A percentile compares a stretch with the other conserved stretches of the same genome.
Evolutionary conservation across 2,329 filamentous ascomycete genomes (phyloP).

Genomic region (Fusarium nygamai): DNA sequence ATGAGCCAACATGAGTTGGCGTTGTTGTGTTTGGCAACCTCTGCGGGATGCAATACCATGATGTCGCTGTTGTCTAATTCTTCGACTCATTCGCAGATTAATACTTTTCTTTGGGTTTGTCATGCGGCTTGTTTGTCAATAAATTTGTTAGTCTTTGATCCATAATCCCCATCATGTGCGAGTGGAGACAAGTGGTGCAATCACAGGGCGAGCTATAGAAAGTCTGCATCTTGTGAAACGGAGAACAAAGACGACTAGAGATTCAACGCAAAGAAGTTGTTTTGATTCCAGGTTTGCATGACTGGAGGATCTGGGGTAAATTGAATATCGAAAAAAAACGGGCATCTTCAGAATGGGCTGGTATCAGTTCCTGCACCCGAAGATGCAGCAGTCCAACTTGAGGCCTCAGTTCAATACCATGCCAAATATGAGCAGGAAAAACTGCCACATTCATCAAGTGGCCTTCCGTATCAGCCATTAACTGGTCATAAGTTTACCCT

Average conservation of each 20-base stretch:
- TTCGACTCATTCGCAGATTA: neutral
- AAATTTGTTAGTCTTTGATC: neutral
- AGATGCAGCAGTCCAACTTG: neutral
- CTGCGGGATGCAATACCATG: constrained; percentile 7
- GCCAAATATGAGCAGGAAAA: neutral
- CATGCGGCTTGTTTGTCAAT: no score
- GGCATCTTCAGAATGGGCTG: rapidly evolving
- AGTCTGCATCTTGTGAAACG: neutral
- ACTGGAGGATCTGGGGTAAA: rapidly evolving
- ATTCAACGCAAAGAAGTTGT: no score
- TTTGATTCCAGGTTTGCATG: no score
- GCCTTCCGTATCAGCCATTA: no score
- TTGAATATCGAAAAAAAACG: neutral
- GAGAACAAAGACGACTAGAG: no score
- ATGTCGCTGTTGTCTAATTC: neutral
- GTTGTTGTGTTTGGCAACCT: constrained; percentile 16
- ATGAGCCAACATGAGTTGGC: constrained; percentile 24
- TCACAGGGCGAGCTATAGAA: neutral
- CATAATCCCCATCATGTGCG: neutral
- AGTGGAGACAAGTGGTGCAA: constrained; percentile 11
- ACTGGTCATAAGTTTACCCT: no score
- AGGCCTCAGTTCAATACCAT: neutral
- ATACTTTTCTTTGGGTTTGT: neutral
- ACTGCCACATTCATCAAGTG: neutral
- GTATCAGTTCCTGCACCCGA: neutral